Evolutionary conservation across 2,329 filamentous ascomycete genomes (phyloP).

Genomic region (Curvularia verruculosa): DNA sequence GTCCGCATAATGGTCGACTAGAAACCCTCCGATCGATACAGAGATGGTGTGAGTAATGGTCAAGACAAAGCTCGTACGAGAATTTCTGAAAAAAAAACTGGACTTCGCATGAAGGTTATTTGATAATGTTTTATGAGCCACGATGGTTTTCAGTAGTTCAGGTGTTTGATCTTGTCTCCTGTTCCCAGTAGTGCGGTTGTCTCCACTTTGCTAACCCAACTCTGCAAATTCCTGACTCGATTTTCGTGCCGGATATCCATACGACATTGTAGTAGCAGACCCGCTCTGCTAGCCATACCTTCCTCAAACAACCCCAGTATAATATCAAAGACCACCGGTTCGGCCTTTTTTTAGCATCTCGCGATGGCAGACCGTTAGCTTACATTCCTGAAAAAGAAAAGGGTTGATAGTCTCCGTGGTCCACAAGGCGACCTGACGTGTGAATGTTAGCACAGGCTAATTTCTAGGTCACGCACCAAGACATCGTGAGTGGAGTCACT

Average conservation of each 20-base stretch:
- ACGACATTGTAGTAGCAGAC: not conserved
- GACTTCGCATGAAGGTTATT: not conserved
- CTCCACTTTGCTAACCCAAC: not conserved
- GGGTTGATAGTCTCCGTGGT: not conserved
- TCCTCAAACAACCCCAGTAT: not conserved
- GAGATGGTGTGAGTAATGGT: not conserved
- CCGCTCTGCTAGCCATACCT: not conserved
- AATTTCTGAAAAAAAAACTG: not conserved
- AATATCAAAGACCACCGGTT: not conserved
- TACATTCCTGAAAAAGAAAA: not conserved
- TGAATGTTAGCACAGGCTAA: conserved; percentile 1
- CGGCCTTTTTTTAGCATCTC: not conserved
- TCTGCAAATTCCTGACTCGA: not conserved
- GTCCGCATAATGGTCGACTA: not conserved
- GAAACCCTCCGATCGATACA: not conserved
- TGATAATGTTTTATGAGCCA: too few species aligned
- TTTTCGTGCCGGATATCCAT: not conserved
- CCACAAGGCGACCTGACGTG: not conserved
- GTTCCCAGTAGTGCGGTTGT: not conserved
- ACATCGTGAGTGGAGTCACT: not conserved
- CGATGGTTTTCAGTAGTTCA: not conserved
- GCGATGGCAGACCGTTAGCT: not conserved
- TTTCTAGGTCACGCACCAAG: not conserved
- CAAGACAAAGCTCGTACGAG: not conserved
- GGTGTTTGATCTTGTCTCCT: not conserved